Base-by-base conservation (phyloP, 306 rosid genomes). In the Quillaja saponaria region DNA sequence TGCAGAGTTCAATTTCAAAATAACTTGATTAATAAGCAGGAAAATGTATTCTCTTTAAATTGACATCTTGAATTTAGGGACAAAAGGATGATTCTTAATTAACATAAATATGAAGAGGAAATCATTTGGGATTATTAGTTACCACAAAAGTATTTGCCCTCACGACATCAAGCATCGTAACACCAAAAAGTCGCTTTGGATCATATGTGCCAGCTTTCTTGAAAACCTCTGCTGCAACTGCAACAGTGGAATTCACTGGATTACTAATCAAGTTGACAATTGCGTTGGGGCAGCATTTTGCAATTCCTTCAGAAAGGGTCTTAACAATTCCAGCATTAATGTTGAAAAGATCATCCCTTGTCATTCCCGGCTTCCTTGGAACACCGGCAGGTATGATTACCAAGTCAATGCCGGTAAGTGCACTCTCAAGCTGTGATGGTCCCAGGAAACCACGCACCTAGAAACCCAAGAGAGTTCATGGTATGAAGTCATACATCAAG, bases 311-410 rank as follows among this genome's bases (percentile, higher is more conserved):
- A 54, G 81, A 76, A 13, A 94, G 89, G 18, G 97, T 87, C 84
- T 9, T 89, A 40, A 89, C 97, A 66, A 94, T 94, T 68, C 99
- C 97, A 17, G 99, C 96, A 70, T 89, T 94, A 61, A 89, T 89
- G 31, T 89, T 94, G 61, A 94, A 87, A 14, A 94, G 92, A 65
- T 89, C 99, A 33, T 94, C 97, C 79, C 97, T 87, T 4, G 97
- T 94, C 97, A 87, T 94, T 72, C 97, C 99, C 10, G 99, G 99
- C 77, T 94, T 89, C 71, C 99, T 78, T 28, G 99, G 97, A 13
- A 94, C 88, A 28, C 97, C 95, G 13, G 97, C 97, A 37, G 97
- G 97, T 72, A 94, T 83, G 45, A 94, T 65, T 49, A 94, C 81
- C 44, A 94, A 87, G 79, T 94, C 96, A 79, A 94, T 66, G 48